These are phyloP conservation scores for Nigrograna mackinnonii DNA, from an alignment of 2,329 filamentous ascomycete species.

Conservation along the genomic window DNA sequence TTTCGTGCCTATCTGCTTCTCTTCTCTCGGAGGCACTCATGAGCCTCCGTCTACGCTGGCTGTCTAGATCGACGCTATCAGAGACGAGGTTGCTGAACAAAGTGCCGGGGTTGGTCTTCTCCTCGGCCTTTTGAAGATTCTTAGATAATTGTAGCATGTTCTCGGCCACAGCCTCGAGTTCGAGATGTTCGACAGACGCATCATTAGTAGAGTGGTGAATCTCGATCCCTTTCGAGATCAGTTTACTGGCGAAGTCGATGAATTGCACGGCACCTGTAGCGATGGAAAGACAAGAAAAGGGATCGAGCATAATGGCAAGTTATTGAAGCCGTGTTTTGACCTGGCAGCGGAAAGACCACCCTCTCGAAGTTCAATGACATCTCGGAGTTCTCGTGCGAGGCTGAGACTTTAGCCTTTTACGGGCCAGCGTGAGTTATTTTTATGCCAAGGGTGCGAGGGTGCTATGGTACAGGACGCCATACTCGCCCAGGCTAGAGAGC, in stretches of 20 bases:
- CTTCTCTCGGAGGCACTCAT: background rate
- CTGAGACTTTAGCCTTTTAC: background rate
- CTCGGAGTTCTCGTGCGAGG: background rate
- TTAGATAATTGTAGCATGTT: background rate
- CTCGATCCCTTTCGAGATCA: background rate
- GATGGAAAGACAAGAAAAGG: background rate
- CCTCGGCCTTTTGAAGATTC: background rate
- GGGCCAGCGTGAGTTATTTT: background rate
- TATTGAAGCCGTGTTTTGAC: background rate
- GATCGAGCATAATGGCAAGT: background rate
- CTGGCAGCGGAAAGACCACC: background rate
- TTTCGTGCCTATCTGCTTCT: background rate
- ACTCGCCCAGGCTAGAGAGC: background rate
- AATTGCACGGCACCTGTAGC: conserved; percentile 1
- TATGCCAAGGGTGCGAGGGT: background rate
- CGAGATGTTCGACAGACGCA: background rate
- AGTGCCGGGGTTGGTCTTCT: background rate
- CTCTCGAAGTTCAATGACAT: too few species aligned
- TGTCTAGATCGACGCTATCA: too few species aligned
- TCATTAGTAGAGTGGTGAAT: background rate
- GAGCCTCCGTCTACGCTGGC: background rate
- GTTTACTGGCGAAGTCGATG: background rate
- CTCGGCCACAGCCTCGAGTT: background rate
- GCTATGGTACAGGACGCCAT: background rate
- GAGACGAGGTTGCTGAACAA: background rate